Base-by-base conservation (phyloP, 2,329 filamentous ascomycete species). In the Chrysoporthe austroafricana region DNA sequence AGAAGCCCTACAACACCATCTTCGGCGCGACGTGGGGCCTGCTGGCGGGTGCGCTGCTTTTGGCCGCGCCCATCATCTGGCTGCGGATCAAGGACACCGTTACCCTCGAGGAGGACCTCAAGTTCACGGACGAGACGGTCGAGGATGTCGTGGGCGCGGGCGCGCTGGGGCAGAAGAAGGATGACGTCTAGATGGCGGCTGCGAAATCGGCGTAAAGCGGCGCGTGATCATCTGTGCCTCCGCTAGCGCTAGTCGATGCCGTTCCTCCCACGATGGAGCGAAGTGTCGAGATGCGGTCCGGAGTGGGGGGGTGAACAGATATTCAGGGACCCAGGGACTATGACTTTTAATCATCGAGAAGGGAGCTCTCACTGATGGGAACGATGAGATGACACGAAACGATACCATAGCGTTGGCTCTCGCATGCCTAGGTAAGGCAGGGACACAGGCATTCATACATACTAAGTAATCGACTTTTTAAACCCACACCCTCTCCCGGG, bases 51-150 rank as follows among this genome's bases (percentile, higher is more conserved):
- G 90, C 91, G 42, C 84, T 97, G 57, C 18, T 97, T 42, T 80
- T 95, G 69, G 94, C 93, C 4, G 84, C 90, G 0, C 94, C 94
- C 0, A 86, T 97, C 69, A 91, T 97, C 76, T 87, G 91, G 74
- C 80, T 88, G 74, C 91, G 90, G 81, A 91, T 97, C 77, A 86
- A 91, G 77, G 93, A 97, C 73, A 91, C 90, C n/a, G 88, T 93
- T n/a, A 77, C 86, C 1, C 74, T 97, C 4, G 92, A 95, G 78
- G 90, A 94, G 64, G 94, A 97, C 78, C 82, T 97, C 63, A 88
- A 89, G 76, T 94, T 93, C 77, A 93, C 91, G 26, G 94, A 97
- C 74, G 92, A 96, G 85, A 96, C 91, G 0, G 75, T 90, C 18
- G 87, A 86, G 36, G 92, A 97, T 72, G 90, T 97, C 16, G 76